A percentile compares a stretch with the other conserved stretches of the same genome.
phyloP scores from a whole-genome alignment of 2,329 filamentous ascomycete species.

The Aureobasidium sp. region DNA sequence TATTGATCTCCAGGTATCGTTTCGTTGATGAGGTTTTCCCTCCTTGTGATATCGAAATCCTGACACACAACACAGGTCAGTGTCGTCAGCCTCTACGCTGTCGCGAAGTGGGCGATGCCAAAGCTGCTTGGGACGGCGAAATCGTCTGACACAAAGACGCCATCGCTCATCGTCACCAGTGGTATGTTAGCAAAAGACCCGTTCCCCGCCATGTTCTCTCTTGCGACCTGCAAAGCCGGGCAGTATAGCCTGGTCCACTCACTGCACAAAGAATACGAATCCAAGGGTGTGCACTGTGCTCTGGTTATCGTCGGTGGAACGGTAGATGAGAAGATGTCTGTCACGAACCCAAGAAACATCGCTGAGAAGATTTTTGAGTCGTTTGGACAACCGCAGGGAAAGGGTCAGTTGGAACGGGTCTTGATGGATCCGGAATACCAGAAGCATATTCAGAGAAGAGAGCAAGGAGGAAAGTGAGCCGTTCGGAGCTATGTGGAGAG shows the following conservation, averaged over 20 bases:
- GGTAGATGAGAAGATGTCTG: neutral
- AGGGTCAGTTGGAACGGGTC: neutral
- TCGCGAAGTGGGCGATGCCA: conserved; percentile 41
- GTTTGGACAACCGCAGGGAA: conserved; percentile 28
- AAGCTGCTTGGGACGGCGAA: conserved; percentile 25
- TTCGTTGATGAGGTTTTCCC: neutral
- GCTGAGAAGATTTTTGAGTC: conserved; percentile 38
- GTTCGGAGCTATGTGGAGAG: neutral
- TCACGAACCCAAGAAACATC: conserved; percentile 37
- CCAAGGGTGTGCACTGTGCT: conserved; percentile 39
- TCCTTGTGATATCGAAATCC: neutral
- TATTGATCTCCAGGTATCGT: conserved; percentile 42
- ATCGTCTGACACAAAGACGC: neutral
- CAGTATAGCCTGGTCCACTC: conserved; percentile 45
- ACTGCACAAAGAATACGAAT: conserved; percentile 33
- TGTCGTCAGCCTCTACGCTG: conserved; percentile 40
- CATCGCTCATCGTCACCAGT: conserved; percentile 21
- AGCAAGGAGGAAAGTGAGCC: neutral
- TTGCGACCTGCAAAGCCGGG: conserved; percentile 44
- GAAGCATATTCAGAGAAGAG: neutral
- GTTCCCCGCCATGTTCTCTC: conserved; percentile 38
- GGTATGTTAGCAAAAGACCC: conserved; percentile 41
- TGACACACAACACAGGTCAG: neutral
- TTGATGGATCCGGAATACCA: neutral
- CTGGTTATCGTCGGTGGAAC: conserved; percentile 39